phyloP scores from a whole-genome alignment of 345 rosid genomes.

The Citrus reticulata region DNA sequence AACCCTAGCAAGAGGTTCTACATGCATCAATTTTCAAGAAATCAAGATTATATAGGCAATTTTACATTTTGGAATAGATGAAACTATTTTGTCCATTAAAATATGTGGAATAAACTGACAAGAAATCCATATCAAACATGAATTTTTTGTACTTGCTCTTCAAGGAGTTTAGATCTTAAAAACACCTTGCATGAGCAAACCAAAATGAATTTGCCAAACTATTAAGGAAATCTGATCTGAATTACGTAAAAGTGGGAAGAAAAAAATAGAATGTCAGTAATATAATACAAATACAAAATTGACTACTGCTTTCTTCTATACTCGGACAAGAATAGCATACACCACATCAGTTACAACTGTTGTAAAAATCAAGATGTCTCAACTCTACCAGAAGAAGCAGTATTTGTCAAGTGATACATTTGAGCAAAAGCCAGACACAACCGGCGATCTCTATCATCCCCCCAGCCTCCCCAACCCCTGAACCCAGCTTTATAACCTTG shows the following conservation, averaged over 20 bases:
- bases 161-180: neutral
- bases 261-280: neutral
- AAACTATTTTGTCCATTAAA: neutral
- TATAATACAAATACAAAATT: constrained; percentile 9
- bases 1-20: neutral
- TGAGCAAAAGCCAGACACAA: constrained; percentile 75
- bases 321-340: constrained; percentile 1
- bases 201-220: neutral
- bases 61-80: neutral
- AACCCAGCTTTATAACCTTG: constrained; percentile 94
- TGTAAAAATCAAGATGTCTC: constrained; percentile 10
- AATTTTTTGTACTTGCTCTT: neutral
- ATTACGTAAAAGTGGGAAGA: neutral
- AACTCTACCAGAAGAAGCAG: constrained; percentile 19
- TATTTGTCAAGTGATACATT: constrained; percentile 33
- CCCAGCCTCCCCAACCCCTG: constrained; percentile 99
- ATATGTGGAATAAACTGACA: neutral
- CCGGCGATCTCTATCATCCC: constrained; percentile 75
- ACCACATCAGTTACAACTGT: constrained; percentile 23
- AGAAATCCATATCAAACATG: neutral
- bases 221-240: neutral
- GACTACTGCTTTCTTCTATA: neutral
- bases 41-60: neutral
- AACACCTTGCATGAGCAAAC: neutral
- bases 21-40: neutral